A percentile compares a stretch with the other conserved stretches of the same genome.
Conservation (phyloP, 495 filamentous ascomycete genomes). For the Talaromyces trachyspermus region DNA sequence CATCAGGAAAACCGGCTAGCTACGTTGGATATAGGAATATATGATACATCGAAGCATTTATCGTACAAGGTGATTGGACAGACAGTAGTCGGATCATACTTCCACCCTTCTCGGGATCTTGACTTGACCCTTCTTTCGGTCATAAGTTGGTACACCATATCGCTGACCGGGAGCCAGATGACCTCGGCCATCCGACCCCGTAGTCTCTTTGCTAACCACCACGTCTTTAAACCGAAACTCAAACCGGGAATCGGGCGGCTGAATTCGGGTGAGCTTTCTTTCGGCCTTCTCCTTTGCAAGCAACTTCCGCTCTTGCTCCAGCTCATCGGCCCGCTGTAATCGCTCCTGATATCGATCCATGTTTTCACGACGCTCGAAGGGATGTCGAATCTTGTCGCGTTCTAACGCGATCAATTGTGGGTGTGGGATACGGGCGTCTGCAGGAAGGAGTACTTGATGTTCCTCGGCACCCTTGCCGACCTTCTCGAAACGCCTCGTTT, state of each 20-base stretch:
- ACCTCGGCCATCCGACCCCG: slow-evolving; percentile 52
- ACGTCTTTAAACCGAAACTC: slow-evolving; percentile 74
- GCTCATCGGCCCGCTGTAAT: slow-evolving; percentile 34
- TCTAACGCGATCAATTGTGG: slow-evolving; percentile 70
- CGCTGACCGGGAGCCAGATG: slow-evolving; percentile 51
- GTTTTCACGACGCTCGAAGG: slow-evolving; percentile 26
- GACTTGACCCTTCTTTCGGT: slow-evolving; percentile 64
- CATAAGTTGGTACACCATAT: slow-evolving; percentile 62
- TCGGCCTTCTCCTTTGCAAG: slow-evolving; percentile 32
- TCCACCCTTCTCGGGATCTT: slow-evolving; percentile 64
- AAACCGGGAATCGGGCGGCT: slow-evolving; percentile 53
- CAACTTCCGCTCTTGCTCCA: slow-evolving; percentile 29
- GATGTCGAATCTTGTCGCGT: slow-evolving; percentile 21
- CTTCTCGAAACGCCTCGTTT: slow-evolving; percentile 27
- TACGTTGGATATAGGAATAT: slow-evolving; percentile 2
- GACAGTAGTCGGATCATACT: slow-evolving; percentile 28
- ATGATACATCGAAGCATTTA: slow-evolving; percentile 1
- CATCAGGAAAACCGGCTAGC: background rate
- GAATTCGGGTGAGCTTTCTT: slow-evolving; percentile 30
- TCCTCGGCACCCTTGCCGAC: slow-evolving; percentile 37
- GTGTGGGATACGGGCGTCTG: slow-evolving; percentile 82
- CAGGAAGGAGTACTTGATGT: slow-evolving; percentile 59
- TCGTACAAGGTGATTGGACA: background rate
- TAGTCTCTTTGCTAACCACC: slow-evolving; percentile 46
- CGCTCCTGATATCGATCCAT: slow-evolving; percentile 32